Percentiles rank a stretch among this genome's conserved stretches.
Evolutionary conservation across 352 stramenopile genomes (phyloP).

Genomic region (Phytophthora boehmeriae): DNA sequence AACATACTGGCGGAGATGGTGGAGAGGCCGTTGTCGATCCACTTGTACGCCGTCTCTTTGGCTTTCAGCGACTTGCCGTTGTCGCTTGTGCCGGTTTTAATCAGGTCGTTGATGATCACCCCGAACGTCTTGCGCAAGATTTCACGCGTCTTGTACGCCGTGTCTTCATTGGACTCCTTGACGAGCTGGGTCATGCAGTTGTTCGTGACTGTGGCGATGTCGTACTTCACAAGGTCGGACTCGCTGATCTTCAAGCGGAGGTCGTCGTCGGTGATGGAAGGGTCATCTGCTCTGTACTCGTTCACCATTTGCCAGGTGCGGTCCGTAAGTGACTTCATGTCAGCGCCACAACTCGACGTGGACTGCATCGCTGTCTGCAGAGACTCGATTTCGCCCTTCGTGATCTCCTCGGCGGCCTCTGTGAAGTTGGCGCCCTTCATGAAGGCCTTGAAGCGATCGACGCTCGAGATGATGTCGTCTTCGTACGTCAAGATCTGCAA

Average conservation of each 20-base stretch:
- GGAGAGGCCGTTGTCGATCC: conserved; percentile 33
- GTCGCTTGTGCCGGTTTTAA: conserved; percentile 21
- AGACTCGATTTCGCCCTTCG: conserved; percentile 25
- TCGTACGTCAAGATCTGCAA: conserved; percentile 28
- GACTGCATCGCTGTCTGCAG: conserved; percentile 38
- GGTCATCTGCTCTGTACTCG: conserved; percentile 23
- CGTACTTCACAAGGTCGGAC: conserved; percentile 46
- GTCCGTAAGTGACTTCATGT: conserved; percentile 35
- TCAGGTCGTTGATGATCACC: conserved; percentile 43
- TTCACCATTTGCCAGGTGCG: conserved; percentile 31
- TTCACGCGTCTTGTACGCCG: conserved; percentile 31
- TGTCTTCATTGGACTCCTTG: conserved; percentile 1
- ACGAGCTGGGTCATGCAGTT: conserved; percentile 32
- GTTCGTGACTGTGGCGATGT: conserved; percentile 45
- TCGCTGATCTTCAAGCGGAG: conserved; percentile 44
- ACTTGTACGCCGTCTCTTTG: conserved; percentile 38
- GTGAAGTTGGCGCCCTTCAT: conserved; percentile 36
- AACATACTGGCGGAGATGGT: conserved; percentile 32
- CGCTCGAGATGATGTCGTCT: conserved; percentile 35
- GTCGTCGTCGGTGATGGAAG: conserved; percentile 26
- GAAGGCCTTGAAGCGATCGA: conserved; percentile 25
- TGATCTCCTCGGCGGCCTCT: conserved; percentile 27
- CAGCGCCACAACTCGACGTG: conserved; percentile 33
- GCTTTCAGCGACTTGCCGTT: conserved; percentile 27
- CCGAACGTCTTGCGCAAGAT: conserved; percentile 42